Conservation (phyloP, 1,284 basidiomycete genomes). For the Tetrapyrgos nigripes region DNA sequence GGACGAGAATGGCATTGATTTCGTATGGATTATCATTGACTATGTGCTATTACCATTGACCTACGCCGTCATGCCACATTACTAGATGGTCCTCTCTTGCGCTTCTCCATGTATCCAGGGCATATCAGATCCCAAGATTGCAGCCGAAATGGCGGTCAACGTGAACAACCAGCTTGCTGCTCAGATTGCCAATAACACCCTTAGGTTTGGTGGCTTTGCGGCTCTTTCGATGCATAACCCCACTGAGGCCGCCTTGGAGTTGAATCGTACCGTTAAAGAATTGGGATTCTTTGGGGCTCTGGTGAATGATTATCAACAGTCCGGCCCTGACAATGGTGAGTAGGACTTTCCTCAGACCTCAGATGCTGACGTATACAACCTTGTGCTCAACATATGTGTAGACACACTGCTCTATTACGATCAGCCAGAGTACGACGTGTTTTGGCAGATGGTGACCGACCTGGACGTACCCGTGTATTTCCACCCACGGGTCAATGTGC, state of each 20-base stretch:
- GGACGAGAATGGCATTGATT: slow-evolving; percentile 16
- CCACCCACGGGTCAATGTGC: slow-evolving; percentile 35
- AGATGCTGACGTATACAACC: neutral
- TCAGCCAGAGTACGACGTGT: slow-evolving; percentile 18
- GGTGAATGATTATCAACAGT: slow-evolving; percentile 20
- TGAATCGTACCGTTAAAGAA: slow-evolving; percentile 17
- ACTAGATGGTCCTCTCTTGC: slow-evolving; percentile 48
- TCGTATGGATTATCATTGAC: slow-evolving; percentile 1
- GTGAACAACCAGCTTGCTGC: slow-evolving; percentile 14
- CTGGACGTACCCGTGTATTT: slow-evolving; percentile 23
- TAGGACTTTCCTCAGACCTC: neutral
- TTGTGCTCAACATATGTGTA: slow-evolving; percentile 19
- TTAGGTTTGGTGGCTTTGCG: slow-evolving; percentile 20
- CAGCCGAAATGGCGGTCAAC: slow-evolving; percentile 37
- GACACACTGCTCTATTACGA: slow-evolving; percentile 38
- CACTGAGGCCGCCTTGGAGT: slow-evolving; percentile 12
- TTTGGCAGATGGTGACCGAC: slow-evolving; percentile 17
- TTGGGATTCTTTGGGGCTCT: slow-evolving; percentile 20
- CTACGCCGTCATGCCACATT: neutral
- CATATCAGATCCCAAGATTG: slow-evolving; percentile 7
- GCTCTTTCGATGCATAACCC: slow-evolving; percentile 23
- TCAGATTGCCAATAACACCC: slow-evolving; percentile 15
- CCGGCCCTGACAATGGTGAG: slow-evolving; percentile 15
- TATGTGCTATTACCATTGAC: neutral
- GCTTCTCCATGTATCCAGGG: slow-evolving; percentile 37